Evolutionary conservation across 306 rosid species (phyloP).

Genomic region (Vigna unguiculata): DNA sequence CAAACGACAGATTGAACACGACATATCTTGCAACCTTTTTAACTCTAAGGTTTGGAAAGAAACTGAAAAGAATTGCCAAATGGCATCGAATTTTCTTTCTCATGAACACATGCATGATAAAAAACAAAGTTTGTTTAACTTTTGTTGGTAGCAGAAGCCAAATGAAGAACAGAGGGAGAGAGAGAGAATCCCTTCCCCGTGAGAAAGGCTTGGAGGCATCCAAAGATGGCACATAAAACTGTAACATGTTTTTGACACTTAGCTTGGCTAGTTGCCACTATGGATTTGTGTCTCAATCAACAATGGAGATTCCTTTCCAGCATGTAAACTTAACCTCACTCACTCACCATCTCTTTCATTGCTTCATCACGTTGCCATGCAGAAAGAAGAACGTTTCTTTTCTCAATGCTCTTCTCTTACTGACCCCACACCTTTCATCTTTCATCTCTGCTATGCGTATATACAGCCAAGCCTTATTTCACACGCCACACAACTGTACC

Average conservation of each 20-base stretch:
- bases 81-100: conserved; percentile 7
- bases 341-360: conserved; percentile 34
- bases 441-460: not conserved
- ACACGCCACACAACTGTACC: conserved; percentile 9
- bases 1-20: conserved; percentile 36
- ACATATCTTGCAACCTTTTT: conserved; percentile 7
- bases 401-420: conserved; percentile 4
- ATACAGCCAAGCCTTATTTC: not conserved
- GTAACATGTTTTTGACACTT: conserved; percentile 51
- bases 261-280: conserved; percentile 41
- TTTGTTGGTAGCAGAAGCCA: conserved; percentile 26
- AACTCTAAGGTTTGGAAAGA: conserved; percentile 30
- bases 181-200: conserved; percentile 53
- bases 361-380: conserved; percentile 46
- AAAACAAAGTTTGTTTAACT: conserved; percentile 12
- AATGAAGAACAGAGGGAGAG: conserved; percentile 30
- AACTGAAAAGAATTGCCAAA: conserved; percentile 32
- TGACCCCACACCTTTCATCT: conserved; percentile 47
- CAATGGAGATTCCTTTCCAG: conserved; percentile 53
- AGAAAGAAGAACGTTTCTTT: conserved; percentile 39
- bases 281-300: conserved; percentile 52
- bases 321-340: conserved; percentile 41
- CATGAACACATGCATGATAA: not conserved
- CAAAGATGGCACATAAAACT: conserved; percentile 47
- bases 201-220: conserved; percentile 60